Base-by-base conservation (phyloP, 306 rosid species). In the Argentina anserina region DNA sequence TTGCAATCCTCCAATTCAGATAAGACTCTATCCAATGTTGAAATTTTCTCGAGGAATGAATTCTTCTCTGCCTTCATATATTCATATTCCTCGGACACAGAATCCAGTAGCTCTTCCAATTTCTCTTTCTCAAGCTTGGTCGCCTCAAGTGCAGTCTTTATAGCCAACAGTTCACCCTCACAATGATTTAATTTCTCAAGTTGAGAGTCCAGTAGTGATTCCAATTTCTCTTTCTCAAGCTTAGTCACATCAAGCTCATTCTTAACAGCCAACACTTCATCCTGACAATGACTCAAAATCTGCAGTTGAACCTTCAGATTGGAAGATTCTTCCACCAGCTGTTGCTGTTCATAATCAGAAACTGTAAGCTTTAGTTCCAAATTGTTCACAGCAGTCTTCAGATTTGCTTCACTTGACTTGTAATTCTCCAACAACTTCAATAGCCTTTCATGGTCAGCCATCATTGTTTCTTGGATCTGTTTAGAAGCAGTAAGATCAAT, bases 1-100 rank as follows among this genome's bases (percentile, higher is more conserved):
- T 77, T 71, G 70, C 72, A 60, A 60, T 73, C 80, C 76, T 80
- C 84, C 29, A 84, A 71, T 77, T 84, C 87, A 67, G 34, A 59
- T 29, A 77, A 55, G 31, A 47, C 47, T 10, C 45, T 75, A 67
- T 76, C 76, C 72, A 82, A 62, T 36, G 26, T 43, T 25, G 71
- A 56, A 36, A 82, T 72, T 72, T 78, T 75, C 70, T 71, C 81
- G 4, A 58, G 21, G 33, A 82, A 65, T 18, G 60, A 63, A 40
- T 25, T 75, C 62, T 79, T 82, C 75, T 82, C 82, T 25, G 66
- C 67, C 82, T 70, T 82, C 78, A 82, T 65, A 56, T 78, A 65
- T 39, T 65, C 76, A 64, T 82, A 75, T 47, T 82, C 82, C 49
- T 66, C 71, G 25, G 77, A 74, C 55, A 73, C 47, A 9, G 72